Evolutionary conservation across 2,329 filamentous ascomycete species (phyloP), one percentile per base, ranked within the genome.

Genomic region (Bretziella fagacearum): DNA sequence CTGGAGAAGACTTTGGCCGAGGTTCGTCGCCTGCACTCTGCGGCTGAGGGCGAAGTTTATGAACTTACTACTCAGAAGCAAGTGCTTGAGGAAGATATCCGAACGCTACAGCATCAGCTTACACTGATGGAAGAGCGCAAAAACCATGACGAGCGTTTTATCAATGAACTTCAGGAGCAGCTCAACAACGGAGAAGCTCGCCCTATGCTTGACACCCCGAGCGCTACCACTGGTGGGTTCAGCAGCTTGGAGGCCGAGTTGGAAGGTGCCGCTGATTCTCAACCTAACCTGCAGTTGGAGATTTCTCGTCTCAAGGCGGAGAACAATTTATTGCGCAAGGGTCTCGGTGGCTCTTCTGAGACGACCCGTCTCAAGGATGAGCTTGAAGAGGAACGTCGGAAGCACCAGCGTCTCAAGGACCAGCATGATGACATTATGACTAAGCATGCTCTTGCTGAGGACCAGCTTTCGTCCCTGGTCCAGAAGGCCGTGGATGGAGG

Each of bases 231-330:
- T n/a, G 32, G 40, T 17, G 52, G 55, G 33, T 62, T 69, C 33
- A 73, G n/a, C n/a, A 33, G 62, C 50, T 67, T 80, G 6, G 74
- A 77, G 57, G 70, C 78, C 50, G 76, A 80, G 57, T 64, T 80
- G 3, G 52, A 53, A 20, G 52, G 48, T 15, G 47, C 44, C 10
- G 23, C 32, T 8, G 54, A 60, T 2, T 47, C 46, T 8, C 47
- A 46, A 23, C 56, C 60, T 8, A 65, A 64, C 46, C 60, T 71
- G 42, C 64, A 65, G 8, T 58, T 74, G 15, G 71, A 76, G 55
- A 57, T 76, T 18, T 72, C 72, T 25, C 68, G 75, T 27, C 62
- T 80, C 41, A 74, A 71, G 56, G 71, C 75, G 4, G 77, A 80
- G 58, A 78, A 77, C 54, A 67, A 70, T 29, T 58, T 79, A 6